phyloP scores from a whole-genome alignment of 1,139 yeast genomes.

The Diutina mesorugosa region DNA sequence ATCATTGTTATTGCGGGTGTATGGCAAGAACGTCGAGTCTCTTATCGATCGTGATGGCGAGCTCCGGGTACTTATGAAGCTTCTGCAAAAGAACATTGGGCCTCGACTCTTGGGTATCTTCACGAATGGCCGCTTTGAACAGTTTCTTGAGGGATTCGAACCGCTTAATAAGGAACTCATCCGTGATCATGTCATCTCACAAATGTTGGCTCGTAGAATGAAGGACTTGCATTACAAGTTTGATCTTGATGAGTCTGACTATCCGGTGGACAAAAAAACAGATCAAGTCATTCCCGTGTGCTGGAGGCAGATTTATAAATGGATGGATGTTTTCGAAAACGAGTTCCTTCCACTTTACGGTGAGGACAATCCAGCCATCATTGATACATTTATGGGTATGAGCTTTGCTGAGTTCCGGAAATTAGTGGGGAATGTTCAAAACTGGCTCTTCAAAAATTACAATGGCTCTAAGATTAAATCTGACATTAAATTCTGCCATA shows the following conservation, averaged over 20 bases:
- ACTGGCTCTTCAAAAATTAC: constrained; percentile 51
- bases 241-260: constrained; percentile 40
- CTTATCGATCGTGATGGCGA: constrained; percentile 82
- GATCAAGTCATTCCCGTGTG: constrained; percentile 41
- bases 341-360: constrained; percentile 18
- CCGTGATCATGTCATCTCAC: constrained; percentile 62
- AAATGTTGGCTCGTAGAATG: constrained; percentile 92
- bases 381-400: constrained; percentile 30
- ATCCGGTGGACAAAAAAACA: not conserved
- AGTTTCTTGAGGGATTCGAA: constrained; percentile 67
- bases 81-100: constrained; percentile 72
- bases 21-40: constrained; percentile 83
- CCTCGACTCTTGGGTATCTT: constrained; percentile 84
- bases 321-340: constrained; percentile 49
- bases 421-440: constrained; percentile 35
- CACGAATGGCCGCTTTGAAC: constrained; percentile 85
- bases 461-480: constrained; percentile 29
- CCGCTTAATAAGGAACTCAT: constrained; percentile 65
- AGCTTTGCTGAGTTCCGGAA: constrained; percentile 37
- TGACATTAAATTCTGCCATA: constrained; percentile 72
- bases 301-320: constrained; percentile 61
- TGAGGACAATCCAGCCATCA: constrained; percentile 17
- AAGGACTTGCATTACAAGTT: constrained; percentile 82
- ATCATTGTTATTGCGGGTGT: constrained; percentile 58
- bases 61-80: constrained; percentile 55